phyloP scores from a whole-genome alignment of 2,329 filamentous ascomycete species.

The Claviceps quebecensis region DNA sequence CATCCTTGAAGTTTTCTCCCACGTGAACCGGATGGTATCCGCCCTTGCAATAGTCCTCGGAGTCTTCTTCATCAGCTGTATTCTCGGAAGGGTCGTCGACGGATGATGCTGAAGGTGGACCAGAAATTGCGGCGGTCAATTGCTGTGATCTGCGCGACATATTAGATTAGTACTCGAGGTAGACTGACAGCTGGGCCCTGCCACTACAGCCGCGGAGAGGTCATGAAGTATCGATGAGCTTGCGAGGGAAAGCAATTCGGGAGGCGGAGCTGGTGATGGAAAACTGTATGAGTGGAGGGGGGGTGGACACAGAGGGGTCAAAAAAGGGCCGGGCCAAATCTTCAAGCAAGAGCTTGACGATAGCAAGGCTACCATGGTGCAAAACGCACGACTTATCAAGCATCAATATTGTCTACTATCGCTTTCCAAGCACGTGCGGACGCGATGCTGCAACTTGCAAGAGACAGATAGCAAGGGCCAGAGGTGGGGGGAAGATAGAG shows the following conservation, averaged over 20 bases:
- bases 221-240: conserved; percentile 1
- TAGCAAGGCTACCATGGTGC: not conserved
- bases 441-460: not conserved
- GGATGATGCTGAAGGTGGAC: conserved; percentile 66
- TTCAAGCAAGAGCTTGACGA: no score
- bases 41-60: conserved; percentile 98
- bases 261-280: conserved; percentile 5
- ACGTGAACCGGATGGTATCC: conserved; percentile 93
- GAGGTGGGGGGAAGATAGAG: not conserved
- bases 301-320: not conserved
- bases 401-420: no score
- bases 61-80: conserved; percentile 95
- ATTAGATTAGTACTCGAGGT: conserved; percentile 3
- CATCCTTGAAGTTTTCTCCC: conserved; percentile 95
- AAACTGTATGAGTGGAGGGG: not conserved
- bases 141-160: conserved; percentile 34
- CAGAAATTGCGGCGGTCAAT: conserved; percentile 43
- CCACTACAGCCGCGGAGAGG: conserved; percentile 1
- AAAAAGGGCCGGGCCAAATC: not conserved
- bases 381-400: not conserved
- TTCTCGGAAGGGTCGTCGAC: conserved; percentile 78
- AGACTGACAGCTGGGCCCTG: conserved; percentile 8
- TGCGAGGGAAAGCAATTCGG: not conserved
- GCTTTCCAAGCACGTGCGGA: no score
- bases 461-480: not conserved